These are phyloP conservation scores for Sclerotinia spermophila DNA, from an alignment of 2,329 filamentous ascomycete genomes.

Conservation along the genomic window DNA sequence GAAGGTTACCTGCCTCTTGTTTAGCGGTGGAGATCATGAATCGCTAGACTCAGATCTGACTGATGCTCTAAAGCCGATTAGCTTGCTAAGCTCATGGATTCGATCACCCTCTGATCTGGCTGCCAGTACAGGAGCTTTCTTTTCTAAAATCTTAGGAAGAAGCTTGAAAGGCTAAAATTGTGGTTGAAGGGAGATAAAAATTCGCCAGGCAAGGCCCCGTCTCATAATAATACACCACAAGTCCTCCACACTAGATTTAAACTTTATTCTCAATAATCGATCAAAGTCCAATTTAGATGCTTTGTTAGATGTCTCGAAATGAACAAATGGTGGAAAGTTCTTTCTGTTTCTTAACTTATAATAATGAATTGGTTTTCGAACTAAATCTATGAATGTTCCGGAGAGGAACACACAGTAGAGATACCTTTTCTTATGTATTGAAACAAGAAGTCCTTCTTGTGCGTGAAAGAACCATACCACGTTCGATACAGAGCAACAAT, in stretches of 20 bases:
- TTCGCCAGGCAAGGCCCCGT: background rate
- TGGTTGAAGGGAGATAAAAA: background rate
- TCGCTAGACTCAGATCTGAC: background rate
- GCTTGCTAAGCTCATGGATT: background rate
- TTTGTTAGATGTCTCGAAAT: too few relatives aligned
- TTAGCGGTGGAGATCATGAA: background rate
- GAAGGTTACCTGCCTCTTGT: background rate
- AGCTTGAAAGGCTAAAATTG: background rate
- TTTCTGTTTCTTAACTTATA: background rate
- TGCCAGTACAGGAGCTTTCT: background rate
- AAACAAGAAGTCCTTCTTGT: too few relatives aligned
- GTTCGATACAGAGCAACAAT: too few relatives aligned
- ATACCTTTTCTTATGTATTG: background rate
- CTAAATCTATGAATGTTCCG: background rate
- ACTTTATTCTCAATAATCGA: background rate
- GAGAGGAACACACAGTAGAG: background rate
- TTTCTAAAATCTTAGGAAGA: background rate
- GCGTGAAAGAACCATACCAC: too few relatives aligned
- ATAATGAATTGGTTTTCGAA: background rate
- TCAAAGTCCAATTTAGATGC: fast-evolving
- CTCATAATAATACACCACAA: background rate
- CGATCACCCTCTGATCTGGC: background rate
- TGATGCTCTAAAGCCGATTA: background rate
- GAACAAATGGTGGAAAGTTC: background rate
- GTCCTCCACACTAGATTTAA: background rate